phyloP scores from a whole-genome alignment of 169 alveolate genomes.

The Cryptosporidium ubiquitum region DNA sequence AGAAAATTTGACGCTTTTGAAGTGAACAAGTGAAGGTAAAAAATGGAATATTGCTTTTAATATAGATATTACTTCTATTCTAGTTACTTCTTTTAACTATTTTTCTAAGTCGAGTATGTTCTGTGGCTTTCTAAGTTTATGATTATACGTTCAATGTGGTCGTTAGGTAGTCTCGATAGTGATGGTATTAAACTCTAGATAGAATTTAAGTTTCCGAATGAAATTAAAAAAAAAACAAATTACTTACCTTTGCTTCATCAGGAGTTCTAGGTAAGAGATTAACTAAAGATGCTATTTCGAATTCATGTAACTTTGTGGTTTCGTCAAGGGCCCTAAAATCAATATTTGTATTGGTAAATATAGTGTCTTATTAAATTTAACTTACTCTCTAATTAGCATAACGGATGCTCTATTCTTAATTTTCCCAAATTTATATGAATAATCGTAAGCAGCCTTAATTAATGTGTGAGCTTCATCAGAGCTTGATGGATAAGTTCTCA shows the following conservation, averaged over 20 bases:
- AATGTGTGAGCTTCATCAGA: slow-evolving; percentile 71
- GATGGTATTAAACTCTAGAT: slow-evolving; percentile 63
- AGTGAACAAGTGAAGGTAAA: not conserved
- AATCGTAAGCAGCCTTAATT: slow-evolving; percentile 84
- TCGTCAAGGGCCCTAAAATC: slow-evolving; percentile 84
- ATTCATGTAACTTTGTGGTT: slow-evolving; percentile 87
- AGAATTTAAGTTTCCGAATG: not conserved
- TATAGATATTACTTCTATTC: not conserved
- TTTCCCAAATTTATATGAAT: slow-evolving; percentile 83
- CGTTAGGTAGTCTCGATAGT: slow-evolving; percentile 48
- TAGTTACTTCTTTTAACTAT: not conserved
- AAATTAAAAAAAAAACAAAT: not conserved
- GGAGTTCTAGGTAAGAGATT: slow-evolving; percentile 87
- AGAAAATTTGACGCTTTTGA: not conserved
- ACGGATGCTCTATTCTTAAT: slow-evolving; percentile 83
- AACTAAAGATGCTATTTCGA: slow-evolving; percentile 88
- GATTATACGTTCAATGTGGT: slow-evolving; percentile 55
- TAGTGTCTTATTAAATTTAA: not conserved
- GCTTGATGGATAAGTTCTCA: slow-evolving; percentile 28
- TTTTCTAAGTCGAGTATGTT: slow-evolving; percentile 61
- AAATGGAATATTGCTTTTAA: not conserved
- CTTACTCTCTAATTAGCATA: slow-evolving; percentile 85
- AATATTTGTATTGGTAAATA: not conserved
- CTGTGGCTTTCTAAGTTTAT: slow-evolving; percentile 63
- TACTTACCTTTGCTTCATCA: slow-evolving; percentile 86